These are phyloP conservation scores for Hyphopichia wangnamkhiaoensis DNA, from an alignment of 1,139 yeast species.

Conservation along the genomic window DNA sequence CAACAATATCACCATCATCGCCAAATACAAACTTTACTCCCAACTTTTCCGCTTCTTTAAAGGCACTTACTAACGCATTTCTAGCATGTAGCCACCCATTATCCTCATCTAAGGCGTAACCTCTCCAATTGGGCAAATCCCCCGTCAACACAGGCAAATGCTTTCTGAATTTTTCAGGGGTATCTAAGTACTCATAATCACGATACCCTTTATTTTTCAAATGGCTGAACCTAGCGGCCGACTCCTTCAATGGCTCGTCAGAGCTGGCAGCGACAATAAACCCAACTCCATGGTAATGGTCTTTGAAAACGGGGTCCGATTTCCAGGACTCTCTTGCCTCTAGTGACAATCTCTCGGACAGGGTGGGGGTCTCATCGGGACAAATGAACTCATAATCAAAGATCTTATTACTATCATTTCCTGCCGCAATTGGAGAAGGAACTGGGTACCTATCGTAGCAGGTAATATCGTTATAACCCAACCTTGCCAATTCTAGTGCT, in stretches of 20 bases:
- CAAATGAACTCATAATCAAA: constrained; percentile 8
- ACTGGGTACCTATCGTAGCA: constrained; percentile 9
- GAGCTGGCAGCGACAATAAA: constrained; percentile 9
- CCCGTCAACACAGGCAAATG: constrained; percentile 7
- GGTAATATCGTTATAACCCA: constrained; percentile 9
- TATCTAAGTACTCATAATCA: constrained; percentile 11
- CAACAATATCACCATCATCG: constrained; percentile 18
- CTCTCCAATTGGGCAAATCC: constrained; percentile 9
- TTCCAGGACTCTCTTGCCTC: constrained; percentile 18
- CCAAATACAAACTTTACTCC: constrained; percentile 35
- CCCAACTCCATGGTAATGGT: constrained; percentile 13
- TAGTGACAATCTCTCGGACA: constrained; percentile 10
- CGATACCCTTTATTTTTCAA: constrained; percentile 9
- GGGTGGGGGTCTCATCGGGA: constrained; percentile 7
- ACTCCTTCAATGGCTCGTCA: constrained; percentile 16
- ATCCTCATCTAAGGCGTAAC: constrained; percentile 11
- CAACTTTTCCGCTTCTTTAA: constrained; percentile 17
- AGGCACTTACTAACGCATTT: constrained; percentile 23
- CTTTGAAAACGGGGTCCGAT: constrained; percentile 21
- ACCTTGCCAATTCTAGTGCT: constrained; percentile 10
- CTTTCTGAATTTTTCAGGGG: constrained; percentile 7
- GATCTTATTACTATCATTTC: constrained; percentile 13
- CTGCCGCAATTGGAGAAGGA: constrained; percentile 12
- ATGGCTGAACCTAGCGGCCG: constrained; percentile 20
- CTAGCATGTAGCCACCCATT: constrained; percentile 31